Evolutionary conservation across 805 yeast species (phyloP).

Genomic region (Yamadazyma tumulicola): DNA sequence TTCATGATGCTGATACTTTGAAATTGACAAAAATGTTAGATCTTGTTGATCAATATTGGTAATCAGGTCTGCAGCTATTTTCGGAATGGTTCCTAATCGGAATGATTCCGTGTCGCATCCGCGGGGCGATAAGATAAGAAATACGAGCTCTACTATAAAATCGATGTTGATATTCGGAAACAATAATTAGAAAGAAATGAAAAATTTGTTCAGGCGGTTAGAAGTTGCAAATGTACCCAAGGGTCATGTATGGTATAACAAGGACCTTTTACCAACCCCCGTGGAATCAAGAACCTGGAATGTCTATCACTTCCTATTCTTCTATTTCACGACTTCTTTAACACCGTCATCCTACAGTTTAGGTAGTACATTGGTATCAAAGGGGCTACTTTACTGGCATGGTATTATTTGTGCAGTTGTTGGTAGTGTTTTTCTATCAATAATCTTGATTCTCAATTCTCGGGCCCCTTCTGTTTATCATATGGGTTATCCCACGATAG

Average conservation of each 20-base stretch:
- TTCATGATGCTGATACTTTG: background rate
- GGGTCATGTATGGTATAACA: constrained; percentile 8
- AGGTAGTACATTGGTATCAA: constrained; percentile 5
- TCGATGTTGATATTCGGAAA: too few species aligned
- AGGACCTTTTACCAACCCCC: constrained; percentile 6
- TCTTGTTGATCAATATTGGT: too few species aligned
- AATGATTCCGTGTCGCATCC: too few species aligned
- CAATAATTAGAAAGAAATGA: too few species aligned
- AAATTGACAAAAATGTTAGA: too few species aligned
- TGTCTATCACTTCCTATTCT: constrained; percentile 5
- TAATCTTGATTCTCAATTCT: constrained; percentile 6
- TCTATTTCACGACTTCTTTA: constrained; percentile 9
- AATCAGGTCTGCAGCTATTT: background rate
- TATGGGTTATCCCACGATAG: constrained; percentile 8
- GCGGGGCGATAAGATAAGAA: too few species aligned
- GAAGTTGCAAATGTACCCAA: background rate
- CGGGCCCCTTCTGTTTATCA: constrained; percentile 8
- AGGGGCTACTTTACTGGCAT: constrained; percentile 9
- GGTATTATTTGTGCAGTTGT: constrained; percentile 7
- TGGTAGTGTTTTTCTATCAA: constrained; percentile 6
- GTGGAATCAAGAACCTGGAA: constrained; percentile 7
- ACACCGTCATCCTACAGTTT: constrained; percentile 6
- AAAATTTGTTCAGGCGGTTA: too few species aligned
- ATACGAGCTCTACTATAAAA: too few species aligned
- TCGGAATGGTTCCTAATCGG: background rate